Evolutionary conservation across 257 asterid genomes (phyloP), one percentile per base, ranked within the genome.

Genomic region (Orobanche coerulescens): DNA sequence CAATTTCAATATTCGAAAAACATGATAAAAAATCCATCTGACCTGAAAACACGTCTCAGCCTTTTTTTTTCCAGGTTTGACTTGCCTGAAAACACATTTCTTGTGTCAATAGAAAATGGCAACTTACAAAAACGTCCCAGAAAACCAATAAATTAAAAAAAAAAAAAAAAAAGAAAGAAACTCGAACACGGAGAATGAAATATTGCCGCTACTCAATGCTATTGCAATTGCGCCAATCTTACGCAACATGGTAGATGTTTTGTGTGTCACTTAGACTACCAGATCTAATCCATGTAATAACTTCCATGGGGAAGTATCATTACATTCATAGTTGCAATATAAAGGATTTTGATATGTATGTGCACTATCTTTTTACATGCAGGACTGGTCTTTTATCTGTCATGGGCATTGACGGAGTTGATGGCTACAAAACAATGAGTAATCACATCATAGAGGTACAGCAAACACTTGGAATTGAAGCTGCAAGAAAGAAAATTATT

Each of bases 391-490:
- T 92, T 73, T 76, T 79, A 31, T 77, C 85, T 49, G 98, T 92
- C 28, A 85, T 92, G 95, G 98, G 98, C 75, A 88, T 75, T 26
- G 87, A 82, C 42, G 96, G 98, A 76, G 80, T 88, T 65, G 72
- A 82, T 76, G 96, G 95, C 28, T 25, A 28, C 65, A 69, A 79
- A 20, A 88, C 96, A 1, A 78, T 40, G 40, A 78, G 93, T 78
- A 88, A 86, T 73, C 87, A 92, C 65, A 61, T 92, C 62, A 51
- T 84, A 65, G 98, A 92, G 82, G 88, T 88, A 58, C 69, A 75
- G 40, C 70, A 62, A 25, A 79, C 81, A 1, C 94, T 92, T 36
- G 98, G 98, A 76, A 88, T 92, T 61, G 98, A 92, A 82, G 96
- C 96, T 70, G 94, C 98, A 15, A 76, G 96, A 78, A 77, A 37